phyloP scores from a whole-genome alignment of 495 filamentous ascomycete genomes.

The Aspergillus cavernicola region DNA sequence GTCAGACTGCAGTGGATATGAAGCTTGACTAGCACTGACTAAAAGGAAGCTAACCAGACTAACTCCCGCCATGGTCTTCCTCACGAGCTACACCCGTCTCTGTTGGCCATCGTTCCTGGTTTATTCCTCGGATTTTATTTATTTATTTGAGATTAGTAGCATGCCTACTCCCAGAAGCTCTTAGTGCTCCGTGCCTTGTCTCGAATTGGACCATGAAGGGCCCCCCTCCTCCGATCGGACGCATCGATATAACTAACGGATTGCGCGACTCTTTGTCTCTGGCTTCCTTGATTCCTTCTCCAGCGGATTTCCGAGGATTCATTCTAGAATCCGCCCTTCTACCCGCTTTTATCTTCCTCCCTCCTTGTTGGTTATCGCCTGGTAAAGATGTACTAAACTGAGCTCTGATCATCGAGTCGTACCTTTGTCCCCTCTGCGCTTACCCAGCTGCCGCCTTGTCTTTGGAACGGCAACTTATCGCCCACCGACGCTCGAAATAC shows the following conservation, averaged over 20 bases:
- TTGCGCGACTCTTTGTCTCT: conserved; percentile 17
- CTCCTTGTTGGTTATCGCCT: not conserved
- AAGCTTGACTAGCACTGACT: too few relatives aligned
- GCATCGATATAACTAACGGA: conserved; percentile 21
- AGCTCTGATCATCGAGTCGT: not conserved
- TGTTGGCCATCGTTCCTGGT: too few relatives aligned
- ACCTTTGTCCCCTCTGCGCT: not conserved
- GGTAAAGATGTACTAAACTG: conserved; percentile 6
- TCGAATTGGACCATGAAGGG: not conserved
- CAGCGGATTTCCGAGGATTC: not conserved
- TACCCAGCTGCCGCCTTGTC: not conserved
- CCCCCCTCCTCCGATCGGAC: conserved; percentile 18
- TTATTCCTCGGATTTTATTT: too few relatives aligned
- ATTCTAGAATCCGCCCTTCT: conserved; percentile 2
- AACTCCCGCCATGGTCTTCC: too few relatives aligned
- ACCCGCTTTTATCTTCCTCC: not conserved
- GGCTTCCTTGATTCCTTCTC: not conserved
- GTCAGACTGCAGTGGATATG: too few relatives aligned
- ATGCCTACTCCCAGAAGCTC: conserved; percentile 16
- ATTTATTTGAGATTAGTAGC: not conserved
- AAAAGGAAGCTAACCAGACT: too few relatives aligned
- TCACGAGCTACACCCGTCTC: too few relatives aligned
- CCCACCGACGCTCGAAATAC: not conserved
- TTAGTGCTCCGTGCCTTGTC: conserved; percentile 6
- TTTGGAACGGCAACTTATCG: not conserved